Percentiles rank a stretch among this genome's conserved stretches.
Conservation (phyloP, 2,329 filamentous ascomycete species). For the Aureobasidium sp. region DNA sequence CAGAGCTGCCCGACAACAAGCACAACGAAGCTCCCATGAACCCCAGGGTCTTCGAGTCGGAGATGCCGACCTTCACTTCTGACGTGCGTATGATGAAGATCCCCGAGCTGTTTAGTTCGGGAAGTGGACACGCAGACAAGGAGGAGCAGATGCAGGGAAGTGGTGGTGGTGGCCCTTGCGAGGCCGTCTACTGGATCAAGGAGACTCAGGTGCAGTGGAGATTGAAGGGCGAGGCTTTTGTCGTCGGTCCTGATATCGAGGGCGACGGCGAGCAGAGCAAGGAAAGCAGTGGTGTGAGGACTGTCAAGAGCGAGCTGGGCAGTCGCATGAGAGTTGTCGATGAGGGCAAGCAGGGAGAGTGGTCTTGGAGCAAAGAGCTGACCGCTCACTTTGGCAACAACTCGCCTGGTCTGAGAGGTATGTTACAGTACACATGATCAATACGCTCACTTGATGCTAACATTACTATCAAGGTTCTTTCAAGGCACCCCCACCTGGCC, state of each 20-base stretch:
- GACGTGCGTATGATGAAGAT: constrained; percentile 84
- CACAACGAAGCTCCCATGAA: constrained; percentile 68
- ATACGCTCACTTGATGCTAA: constrained; percentile 10
- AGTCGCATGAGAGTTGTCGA: constrained; percentile 54
- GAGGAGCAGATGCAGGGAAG: constrained; percentile 39
- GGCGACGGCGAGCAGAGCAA: constrained; percentile 40
- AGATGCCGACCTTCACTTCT: constrained; percentile 76
- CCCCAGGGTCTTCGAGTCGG: constrained; percentile 61
- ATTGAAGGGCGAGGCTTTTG: constrained; percentile 64
- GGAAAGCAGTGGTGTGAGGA: constrained; percentile 46
- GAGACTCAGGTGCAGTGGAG: constrained; percentile 74
- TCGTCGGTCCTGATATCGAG: constrained; percentile 64
- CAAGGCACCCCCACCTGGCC: constrained; percentile 47
- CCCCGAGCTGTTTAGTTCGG: constrained; percentile 55
- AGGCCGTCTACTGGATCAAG: constrained; percentile 75
- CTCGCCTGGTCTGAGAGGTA: constrained; percentile 68
- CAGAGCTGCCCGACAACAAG: constrained; percentile 59
- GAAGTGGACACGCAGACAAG: constrained; percentile 38
- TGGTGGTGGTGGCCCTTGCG: constrained; percentile 62
- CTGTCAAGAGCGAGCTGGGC: constrained; percentile 53
- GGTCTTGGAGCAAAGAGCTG: constrained; percentile 73
- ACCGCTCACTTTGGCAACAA: constrained; percentile 87
- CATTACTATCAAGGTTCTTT: constrained; percentile 48
- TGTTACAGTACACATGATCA: constrained; percentile 16
- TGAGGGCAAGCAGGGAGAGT: constrained; percentile 41